Conservation (phyloP, 495 filamentous ascomycete species). For the Staphylotrichum longicolle region DNA sequence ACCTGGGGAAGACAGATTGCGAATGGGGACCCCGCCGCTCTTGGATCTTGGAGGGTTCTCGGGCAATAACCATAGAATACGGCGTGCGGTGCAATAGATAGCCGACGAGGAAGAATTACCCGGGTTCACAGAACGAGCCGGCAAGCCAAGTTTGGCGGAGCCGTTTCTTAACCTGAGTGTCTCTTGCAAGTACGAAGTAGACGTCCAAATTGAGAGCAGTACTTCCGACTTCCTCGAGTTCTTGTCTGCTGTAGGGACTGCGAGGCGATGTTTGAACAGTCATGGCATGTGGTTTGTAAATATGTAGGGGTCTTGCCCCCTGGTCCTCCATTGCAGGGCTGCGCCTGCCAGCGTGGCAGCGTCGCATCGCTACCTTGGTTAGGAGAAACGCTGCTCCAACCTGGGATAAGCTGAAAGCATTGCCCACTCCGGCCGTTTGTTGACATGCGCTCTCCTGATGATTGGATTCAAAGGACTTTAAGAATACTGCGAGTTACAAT, state of each 20-base stretch:
- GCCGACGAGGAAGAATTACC: slow-evolving; percentile 15
- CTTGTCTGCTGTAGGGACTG: too few relatives aligned
- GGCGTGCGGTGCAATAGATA: background rate
- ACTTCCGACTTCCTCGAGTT: too few relatives aligned
- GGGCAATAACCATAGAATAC: background rate
- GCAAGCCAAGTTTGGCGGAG: background rate
- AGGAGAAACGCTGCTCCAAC: too few relatives aligned
- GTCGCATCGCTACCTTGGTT: slow-evolving; percentile 6
- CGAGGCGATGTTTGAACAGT: too few relatives aligned
- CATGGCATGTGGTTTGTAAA: too few relatives aligned
- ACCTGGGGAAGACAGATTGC: too few relatives aligned
- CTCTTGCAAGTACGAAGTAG: too few relatives aligned
- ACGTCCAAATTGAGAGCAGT: too few relatives aligned
- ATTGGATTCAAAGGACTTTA: too few relatives aligned
- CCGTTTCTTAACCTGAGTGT: background rate
- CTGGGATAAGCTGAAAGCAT: too few relatives aligned
- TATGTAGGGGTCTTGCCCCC: background rate
- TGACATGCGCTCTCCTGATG: background rate
- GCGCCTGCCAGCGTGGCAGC: slow-evolving; percentile 9
- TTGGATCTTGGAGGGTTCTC: background rate
- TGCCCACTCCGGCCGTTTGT: background rate
- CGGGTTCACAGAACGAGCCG: slow-evolving; percentile 14
- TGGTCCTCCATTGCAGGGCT: background rate
- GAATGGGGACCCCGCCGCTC: background rate
- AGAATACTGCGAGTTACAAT: too few relatives aligned